phyloP scores from a whole-genome alignment of 345 rosid genomes.

The Murraya paniculata region DNA sequence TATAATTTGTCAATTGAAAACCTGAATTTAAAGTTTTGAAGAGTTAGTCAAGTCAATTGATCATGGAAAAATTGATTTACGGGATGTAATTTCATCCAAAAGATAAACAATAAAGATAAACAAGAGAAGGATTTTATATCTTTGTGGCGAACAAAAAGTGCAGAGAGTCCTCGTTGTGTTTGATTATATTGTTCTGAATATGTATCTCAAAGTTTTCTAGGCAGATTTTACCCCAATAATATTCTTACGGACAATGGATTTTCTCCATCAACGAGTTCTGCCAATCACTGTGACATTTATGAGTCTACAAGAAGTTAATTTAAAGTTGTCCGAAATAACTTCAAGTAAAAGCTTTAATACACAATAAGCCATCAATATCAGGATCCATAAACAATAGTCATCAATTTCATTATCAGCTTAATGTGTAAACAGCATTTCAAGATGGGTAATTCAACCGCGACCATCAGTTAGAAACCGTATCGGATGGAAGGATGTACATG shows the following conservation, averaged over 20 bases:
- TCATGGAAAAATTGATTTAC: neutral
- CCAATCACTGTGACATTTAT: neutral
- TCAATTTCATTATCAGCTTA: neutral
- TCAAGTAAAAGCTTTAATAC: too few relatives aligned
- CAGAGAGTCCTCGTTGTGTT: neutral
- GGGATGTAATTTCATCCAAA: neutral
- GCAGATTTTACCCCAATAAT: neutral
- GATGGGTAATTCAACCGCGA: too few relatives aligned
- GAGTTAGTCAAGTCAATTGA: neutral
- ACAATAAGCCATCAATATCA: neutral
- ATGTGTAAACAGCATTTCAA: neutral
- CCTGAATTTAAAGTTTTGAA: neutral
- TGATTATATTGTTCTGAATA: too few relatives aligned
- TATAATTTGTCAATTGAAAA: neutral
- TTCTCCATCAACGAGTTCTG: neutral
- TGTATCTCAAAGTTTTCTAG: neutral
- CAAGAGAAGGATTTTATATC: neutral
- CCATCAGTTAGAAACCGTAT: too few relatives aligned
- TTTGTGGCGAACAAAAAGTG: neutral
- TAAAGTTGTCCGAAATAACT: too few relatives aligned
- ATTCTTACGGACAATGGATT: neutral
- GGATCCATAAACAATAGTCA: neutral
- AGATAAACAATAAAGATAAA: neutral
- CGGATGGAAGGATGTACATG: neutral
- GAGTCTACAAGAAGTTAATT: neutral